phyloP scores from a whole-genome alignment of 2,329 filamentous ascomycete species.

The Botryotinia convoluta region DNA sequence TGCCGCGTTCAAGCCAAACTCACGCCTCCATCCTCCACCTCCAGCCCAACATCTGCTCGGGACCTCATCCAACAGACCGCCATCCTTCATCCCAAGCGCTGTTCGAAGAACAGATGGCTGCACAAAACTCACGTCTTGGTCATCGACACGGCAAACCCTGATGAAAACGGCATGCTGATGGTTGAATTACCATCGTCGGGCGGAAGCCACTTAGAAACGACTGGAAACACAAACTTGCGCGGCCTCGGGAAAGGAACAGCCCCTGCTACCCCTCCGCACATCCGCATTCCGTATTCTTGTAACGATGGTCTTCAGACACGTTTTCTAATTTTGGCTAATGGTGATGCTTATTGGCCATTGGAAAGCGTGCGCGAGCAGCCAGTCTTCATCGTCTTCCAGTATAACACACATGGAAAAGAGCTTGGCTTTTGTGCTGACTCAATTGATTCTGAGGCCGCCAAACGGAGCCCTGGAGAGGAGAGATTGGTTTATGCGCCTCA shows the following conservation, averaged over 20 bases:
- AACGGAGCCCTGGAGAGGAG: not conserved
- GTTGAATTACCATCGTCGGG: not conserved
- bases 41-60: not conserved
- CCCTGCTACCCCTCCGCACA: not conserved
- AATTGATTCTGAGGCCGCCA: not conserved
- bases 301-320: not conserved
- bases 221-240: not conserved
- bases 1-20: not conserved
- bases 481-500: not conserved
- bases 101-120: not conserved
- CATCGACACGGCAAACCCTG: not conserved
- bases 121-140: not conserved
- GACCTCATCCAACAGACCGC: not conserved
- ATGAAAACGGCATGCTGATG: not conserved
- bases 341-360: not conserved
- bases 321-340: not conserved
- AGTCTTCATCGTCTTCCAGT: not conserved
- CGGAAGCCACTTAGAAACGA: not conserved
- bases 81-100: not conserved
- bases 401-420: not conserved
- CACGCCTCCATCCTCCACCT: not conserved
- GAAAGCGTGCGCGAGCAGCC: not conserved
- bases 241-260: not conserved
- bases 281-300: not conserved
- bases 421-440: not conserved